These are phyloP conservation scores for Papiliotrema fonsecae DNA, from an alignment of 1,284 basidiomycete species.

Conservation along the genomic window DNA sequence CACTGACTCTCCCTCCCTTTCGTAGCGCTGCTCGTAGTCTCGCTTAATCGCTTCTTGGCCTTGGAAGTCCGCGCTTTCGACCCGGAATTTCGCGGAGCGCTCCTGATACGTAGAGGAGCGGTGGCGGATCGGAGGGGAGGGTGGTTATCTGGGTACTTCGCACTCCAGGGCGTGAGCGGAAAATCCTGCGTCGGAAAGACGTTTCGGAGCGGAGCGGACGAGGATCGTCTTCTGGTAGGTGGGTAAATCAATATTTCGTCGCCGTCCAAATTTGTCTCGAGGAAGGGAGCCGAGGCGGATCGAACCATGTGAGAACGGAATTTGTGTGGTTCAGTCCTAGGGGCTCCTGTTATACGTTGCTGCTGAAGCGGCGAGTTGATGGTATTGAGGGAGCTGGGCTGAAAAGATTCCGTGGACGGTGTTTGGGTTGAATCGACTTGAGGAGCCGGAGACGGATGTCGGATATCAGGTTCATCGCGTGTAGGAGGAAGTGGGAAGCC, in stretches of 20 bases:
- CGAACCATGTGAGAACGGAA: neutral
- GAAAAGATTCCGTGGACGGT: no score
- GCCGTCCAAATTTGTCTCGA: neutral
- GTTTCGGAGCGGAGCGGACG: constrained; percentile 5
- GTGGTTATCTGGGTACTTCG: neutral
- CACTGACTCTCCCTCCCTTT: constrained; percentile 7
- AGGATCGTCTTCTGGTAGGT: constrained; percentile 11
- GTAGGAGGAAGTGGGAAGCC: constrained; percentile 17
- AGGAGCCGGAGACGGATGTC: neutral
- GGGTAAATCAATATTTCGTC: constrained; percentile 19
- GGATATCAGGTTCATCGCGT: neutral
- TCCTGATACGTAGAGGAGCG: neutral
- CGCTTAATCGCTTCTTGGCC: neutral
- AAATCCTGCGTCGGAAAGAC: neutral
- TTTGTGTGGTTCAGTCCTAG: no score
- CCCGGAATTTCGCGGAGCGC: neutral
- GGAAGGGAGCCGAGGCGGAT: neutral
- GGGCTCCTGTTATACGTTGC: neutral
- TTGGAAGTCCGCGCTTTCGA: neutral
- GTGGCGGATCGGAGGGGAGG: neutral
- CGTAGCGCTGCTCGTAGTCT: neutral
- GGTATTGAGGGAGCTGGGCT: no score
- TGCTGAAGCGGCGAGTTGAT: neutral
- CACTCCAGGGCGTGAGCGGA: constrained; percentile 7
- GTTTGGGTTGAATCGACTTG: no score